phyloP scores from a whole-genome alignment of 2,329 filamentous ascomycete genomes.

The Sporothrix pallida region DNA sequence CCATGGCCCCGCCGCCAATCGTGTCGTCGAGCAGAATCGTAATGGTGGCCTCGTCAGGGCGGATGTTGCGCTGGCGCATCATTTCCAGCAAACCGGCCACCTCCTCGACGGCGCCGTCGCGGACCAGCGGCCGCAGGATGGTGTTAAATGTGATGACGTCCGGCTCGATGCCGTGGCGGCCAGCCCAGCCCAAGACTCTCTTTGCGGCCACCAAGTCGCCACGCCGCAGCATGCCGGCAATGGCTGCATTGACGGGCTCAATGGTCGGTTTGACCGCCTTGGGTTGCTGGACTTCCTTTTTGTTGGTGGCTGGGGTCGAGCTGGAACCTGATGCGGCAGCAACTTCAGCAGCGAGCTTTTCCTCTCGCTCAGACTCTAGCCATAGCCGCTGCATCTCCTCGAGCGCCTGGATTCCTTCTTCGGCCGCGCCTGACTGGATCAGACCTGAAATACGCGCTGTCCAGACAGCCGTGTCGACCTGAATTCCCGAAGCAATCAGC shows the following conservation, averaged over 20 bases:
- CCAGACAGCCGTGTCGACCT: slow-evolving; percentile 72
- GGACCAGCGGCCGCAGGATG: slow-evolving; percentile 66
- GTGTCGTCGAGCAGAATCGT: slow-evolving; percentile 71
- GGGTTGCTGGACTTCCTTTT: slow-evolving; percentile 1
- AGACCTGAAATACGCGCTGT: slow-evolving; percentile 71
- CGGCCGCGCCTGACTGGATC: slow-evolving; percentile 59
- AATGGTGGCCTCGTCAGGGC: slow-evolving; percentile 72
- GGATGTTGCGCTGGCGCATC: slow-evolving; percentile 63
- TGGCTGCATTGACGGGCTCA: slow-evolving; percentile 70
- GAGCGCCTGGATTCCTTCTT: slow-evolving; percentile 66
- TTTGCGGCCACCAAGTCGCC: slow-evolving; percentile 56
- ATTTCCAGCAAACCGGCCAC: slow-evolving; percentile 59
- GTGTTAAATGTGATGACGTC: slow-evolving; percentile 70
- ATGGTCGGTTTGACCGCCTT: slow-evolving; percentile 63
- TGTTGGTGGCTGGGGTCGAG: background rate
- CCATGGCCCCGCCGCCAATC: slow-evolving; percentile 50
- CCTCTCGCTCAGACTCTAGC: slow-evolving; percentile 46
- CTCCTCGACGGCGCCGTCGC: slow-evolving; percentile 53
- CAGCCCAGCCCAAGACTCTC: slow-evolving; percentile 65
- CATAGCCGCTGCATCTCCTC: slow-evolving; percentile 69
- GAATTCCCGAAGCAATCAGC: slow-evolving; percentile 61
- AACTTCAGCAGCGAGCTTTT: slow-evolving; percentile 23
- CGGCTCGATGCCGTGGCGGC: slow-evolving; percentile 59
- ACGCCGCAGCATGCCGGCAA: slow-evolving; percentile 65
- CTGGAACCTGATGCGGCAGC: background rate